phyloP scores from a whole-genome alignment of 371 early-diverging fungal species.

The Rhizopus delemar region DNA sequence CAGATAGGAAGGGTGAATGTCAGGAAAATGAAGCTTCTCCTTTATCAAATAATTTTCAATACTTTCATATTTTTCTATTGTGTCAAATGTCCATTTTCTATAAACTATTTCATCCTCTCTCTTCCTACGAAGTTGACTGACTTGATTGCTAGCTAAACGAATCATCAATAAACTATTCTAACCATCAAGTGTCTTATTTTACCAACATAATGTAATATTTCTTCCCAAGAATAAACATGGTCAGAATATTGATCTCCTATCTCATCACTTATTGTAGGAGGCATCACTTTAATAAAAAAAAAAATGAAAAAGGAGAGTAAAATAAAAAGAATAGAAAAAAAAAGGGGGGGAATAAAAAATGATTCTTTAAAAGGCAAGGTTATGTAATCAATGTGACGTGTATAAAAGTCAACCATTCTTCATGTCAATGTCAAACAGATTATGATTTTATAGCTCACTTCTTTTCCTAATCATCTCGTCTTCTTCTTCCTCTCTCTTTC shows the following conservation, averaged over 20 bases:
- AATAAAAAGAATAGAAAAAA: too few relatives aligned
- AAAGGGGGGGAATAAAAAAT: too few relatives aligned
- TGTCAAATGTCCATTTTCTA: constrained; percentile 37
- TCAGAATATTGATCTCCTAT: constrained; percentile 13
- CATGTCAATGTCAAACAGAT: too few relatives aligned
- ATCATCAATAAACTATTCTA: not conserved
- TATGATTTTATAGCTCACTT: too few relatives aligned
- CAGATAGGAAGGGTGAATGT: constrained; percentile 29
- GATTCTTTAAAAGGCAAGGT: too few relatives aligned
- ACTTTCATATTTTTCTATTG: constrained; percentile 43
- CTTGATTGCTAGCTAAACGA: constrained; percentile 34
- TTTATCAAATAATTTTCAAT: constrained; percentile 43
- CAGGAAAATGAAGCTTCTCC: constrained; percentile 47
- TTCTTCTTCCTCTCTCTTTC: too few relatives aligned
- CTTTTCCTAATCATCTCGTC: too few relatives aligned
- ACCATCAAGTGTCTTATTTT: constrained; percentile 5
- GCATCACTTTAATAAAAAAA: not conserved
- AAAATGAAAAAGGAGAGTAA: too few relatives aligned
- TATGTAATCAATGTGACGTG: too few relatives aligned
- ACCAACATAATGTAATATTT: constrained; percentile 40
- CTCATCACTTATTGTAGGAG: not conserved
- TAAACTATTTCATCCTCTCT: constrained; percentile 34
- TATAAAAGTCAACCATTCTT: too few relatives aligned
- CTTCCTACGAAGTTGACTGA: constrained; percentile 33
- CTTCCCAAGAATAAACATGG: constrained; percentile 44